These are phyloP conservation scores for Samsoniella hepiali DNA, from an alignment of 2,329 filamentous ascomycete genomes.

Conservation along the genomic window DNA sequence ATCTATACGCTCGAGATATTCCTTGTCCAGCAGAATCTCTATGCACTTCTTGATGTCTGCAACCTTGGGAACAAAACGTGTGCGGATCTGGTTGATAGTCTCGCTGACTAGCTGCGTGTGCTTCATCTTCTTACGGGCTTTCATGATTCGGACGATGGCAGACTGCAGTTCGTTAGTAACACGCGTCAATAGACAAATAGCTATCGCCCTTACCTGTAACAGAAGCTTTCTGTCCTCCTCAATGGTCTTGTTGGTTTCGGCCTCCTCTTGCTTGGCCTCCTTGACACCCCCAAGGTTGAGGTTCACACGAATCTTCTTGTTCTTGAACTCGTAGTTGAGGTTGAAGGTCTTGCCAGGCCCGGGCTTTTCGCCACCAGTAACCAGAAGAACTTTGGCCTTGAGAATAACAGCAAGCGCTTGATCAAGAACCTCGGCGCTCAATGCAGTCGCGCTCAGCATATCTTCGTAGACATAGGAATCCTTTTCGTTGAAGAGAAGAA, in stretches of 20 bases:
- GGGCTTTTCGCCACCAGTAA: slow-evolving; percentile 67
- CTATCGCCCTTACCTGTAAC: slow-evolving; percentile 72
- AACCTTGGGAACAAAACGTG: slow-evolving; percentile 88
- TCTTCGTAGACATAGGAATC: slow-evolving; percentile 85
- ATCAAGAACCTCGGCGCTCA: slow-evolving; percentile 80
- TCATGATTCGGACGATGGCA: slow-evolving; percentile 99
- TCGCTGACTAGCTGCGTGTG: slow-evolving; percentile 91
- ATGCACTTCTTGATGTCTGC: slow-evolving; percentile 99
- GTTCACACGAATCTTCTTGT: slow-evolving; percentile 97
- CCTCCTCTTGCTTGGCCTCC: slow-evolving; percentile 93
- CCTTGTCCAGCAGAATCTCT: slow-evolving; percentile 96
- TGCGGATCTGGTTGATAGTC: slow-evolving; percentile 91
- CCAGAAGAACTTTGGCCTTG: slow-evolving; percentile 85
- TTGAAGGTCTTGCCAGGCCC: slow-evolving; percentile 75
- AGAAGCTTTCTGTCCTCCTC: slow-evolving; percentile 96
- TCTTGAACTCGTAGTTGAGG: slow-evolving; percentile 94
- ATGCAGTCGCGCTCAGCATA: slow-evolving; percentile 74
- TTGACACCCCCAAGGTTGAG: slow-evolving; percentile 92
- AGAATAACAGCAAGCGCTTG: slow-evolving; percentile 81
- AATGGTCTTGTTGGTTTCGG: slow-evolving; percentile 98
- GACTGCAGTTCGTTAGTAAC: slow-evolving; percentile 58
- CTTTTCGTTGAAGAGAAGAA: slow-evolving; percentile 90
- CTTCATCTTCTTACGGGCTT: slow-evolving; percentile 98
- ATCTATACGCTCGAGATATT: slow-evolving; percentile 93
- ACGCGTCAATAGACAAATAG: background rate